phyloP scores from a whole-genome alignment of 306 rosid genomes.

The Cicer judaicum region DNA sequence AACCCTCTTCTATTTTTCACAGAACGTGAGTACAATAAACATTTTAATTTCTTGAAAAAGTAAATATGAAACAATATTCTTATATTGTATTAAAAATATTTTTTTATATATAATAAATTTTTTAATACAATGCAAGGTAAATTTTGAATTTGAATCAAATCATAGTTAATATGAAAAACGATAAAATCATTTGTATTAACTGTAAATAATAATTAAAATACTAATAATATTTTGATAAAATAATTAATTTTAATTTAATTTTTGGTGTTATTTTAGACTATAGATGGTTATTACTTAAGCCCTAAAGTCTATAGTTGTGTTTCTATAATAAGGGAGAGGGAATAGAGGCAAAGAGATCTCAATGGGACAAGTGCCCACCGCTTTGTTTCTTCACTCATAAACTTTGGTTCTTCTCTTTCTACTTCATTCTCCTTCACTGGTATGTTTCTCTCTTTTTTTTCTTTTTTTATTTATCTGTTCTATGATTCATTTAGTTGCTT shows the following conservation, averaged over 20 bases:
- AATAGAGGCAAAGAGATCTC: conserved; percentile 20
- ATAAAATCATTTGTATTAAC: no score
- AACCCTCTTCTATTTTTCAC: background rate
- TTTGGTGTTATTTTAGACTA: no score
- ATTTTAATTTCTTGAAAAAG: no score
- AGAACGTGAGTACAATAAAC: background rate
- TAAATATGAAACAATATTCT: background rate
- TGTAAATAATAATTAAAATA: no score
- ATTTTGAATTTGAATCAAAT: no score
- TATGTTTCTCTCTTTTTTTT: conserved; percentile 36
- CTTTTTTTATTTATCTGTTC: background rate
- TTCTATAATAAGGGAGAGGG: background rate
- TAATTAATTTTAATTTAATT: no score
- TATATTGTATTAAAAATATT: background rate
- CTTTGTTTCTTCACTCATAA: conserved; percentile 25
- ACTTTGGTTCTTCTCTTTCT: background rate
- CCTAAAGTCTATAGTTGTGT: background rate
- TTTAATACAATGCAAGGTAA: background rate
- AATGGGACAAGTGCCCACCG: conserved; percentile 38
- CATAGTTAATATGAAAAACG: no score
- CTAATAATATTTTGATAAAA: no score
- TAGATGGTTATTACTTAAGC: conserved; percentile 11
- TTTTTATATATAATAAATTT: background rate
- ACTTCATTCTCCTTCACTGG: conserved; percentile 42
- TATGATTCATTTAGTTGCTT: background rate